Base-by-base conservation (phyloP, 2,329 filamentous ascomycete genomes). In the Monascus ruber region DNA sequence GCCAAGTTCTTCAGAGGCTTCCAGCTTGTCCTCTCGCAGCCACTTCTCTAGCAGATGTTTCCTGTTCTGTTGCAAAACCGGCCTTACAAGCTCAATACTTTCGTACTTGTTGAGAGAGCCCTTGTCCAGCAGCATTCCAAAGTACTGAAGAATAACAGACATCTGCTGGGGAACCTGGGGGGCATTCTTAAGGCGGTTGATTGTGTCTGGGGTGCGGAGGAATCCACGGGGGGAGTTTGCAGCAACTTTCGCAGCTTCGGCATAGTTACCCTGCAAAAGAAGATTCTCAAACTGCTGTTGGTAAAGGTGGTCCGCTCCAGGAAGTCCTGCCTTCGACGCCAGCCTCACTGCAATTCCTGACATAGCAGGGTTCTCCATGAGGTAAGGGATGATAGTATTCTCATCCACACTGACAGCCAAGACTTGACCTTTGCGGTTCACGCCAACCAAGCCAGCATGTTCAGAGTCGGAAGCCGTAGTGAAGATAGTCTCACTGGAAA, bases 401-500 rank as follows among this genome's bases (percentile, higher is more conserved):
- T 98, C 93, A 59, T 96, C 88, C 44, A 98, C 82, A 49, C 83
- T 88, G 44, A 96, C 91, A 41, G 88, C 86, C 45, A 98, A 75
- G 35, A 96, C 88, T 66, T 98, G 91, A 47, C 91, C 93, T 71
- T 94, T 94, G 56, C 93, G 82, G 70, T 98, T 98, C 60, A 98
- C 89, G 52, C 86, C 87, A 38, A 98, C 76, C 46, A 98, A 83
- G 53, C 93, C 93, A 34, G 82, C 78, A 11, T 86, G 93, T 24
- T 87, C 81, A 39, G 76, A 75, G 60, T 98, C 91, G 29, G 81
- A 70, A 35, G 85, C 83, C 17, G 88, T 95, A 25, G 89, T 93
- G 70, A 98, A 98, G 61, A 98, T 96, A 25, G 91, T 98, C 61
- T 98, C 91, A 71, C 87, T 94, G 28, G 91, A 98, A 56, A 98